Base-by-base conservation (phyloP, 1,284 basidiomycete species). In the Amylostereum areolatum region DNA sequence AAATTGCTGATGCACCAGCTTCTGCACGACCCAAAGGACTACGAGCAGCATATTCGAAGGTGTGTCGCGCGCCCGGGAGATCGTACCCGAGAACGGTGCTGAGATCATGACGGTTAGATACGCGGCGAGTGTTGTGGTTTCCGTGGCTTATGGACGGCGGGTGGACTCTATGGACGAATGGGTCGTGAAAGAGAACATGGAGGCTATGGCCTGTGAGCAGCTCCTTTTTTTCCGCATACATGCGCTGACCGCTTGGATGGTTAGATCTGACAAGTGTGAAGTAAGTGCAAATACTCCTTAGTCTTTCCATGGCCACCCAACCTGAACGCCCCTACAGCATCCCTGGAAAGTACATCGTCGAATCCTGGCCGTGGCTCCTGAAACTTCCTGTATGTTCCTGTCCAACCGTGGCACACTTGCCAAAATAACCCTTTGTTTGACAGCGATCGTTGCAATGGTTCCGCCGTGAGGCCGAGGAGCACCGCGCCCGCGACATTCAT, bases 291-390 rank as follows among this genome's bases (percentile, higher is more conserved):
- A 45, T 47, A 7, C 27, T 24, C 25, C 8, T 3, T 5, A 4
- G 7, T 3, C 9, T 3, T 35, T 33, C 27, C 4, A 2, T 11
- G 18, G 27, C 43, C 27, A 45, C 33, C 27, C 1, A 28, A 46
- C 37, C 5, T 39, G 27, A 27, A 33, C n/a, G 28, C 10, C 6
- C 41, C 18, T 25, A 40, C 47, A 78, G 74, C 52, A 77, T 78
- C 48, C 76, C 75, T 2, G 75, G 75, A 35, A 77, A 77, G 58
- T 77, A 76, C 51, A 55, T 76, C 4, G 75, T 78, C 10, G 75
- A 79, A 58, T 69, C 72, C 4, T 69, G 71, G 63, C 75, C 75
- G 0, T 74, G 73, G 66, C 65, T 78, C 1, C 61, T 77, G 10
- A 72, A 72, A 50, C 64, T 78, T 5, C 77, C 75, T 5, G 63